Base-by-base conservation (phyloP, 1,139 yeast species). In the Candida buenavistaensis region DNA sequence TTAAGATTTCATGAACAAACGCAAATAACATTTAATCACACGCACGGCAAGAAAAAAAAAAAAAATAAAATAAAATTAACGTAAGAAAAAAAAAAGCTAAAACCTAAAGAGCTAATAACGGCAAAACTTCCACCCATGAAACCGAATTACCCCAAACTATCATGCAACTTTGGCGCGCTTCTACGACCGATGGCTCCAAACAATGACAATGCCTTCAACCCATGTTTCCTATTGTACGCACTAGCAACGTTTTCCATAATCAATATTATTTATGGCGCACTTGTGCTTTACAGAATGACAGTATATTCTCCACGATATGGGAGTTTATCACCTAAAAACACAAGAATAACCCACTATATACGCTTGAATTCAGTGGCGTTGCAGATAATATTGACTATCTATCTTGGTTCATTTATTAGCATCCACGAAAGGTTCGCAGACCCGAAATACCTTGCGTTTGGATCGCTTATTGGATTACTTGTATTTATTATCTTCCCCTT, bases 191-290 rank as follows among this genome's bases (percentile, higher is more conserved):
- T 51, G 41, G 59, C 55, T 2, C 56, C 61, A 4, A 40, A 51
- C 16, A 40, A 54, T 10, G 66, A 65, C 4, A 78, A 77, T 49
- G 80, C 82, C 0, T 56, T 80, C 44, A 77, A 74, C 37, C 83
- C 83, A 2, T 78, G 84, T 45, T 73, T 79, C 44, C 40, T 77
- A 23, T 37, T 42, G 5, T 30, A 35, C 16, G 20, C 28, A 20
- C 23, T 40, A 8, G 19, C 34, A 4, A 12, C 39, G 8, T 35
- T 45, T 25, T 34, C 37, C 6, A 9, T 23, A 6, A n/a, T 19
- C n/a, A 28, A 25, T 23, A 31, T 39, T 3, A 4, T 41, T 6
- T 37, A 22, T 24, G 76, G 23, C 23, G 47, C 5, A 21, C 39
- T 14, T 69, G 63, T 37, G 44, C 70, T 14, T 8, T 42, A 34